phyloP scores from a whole-genome alignment of 768 basidiomycete species.

The Pulveroboletus sp. region DNA sequence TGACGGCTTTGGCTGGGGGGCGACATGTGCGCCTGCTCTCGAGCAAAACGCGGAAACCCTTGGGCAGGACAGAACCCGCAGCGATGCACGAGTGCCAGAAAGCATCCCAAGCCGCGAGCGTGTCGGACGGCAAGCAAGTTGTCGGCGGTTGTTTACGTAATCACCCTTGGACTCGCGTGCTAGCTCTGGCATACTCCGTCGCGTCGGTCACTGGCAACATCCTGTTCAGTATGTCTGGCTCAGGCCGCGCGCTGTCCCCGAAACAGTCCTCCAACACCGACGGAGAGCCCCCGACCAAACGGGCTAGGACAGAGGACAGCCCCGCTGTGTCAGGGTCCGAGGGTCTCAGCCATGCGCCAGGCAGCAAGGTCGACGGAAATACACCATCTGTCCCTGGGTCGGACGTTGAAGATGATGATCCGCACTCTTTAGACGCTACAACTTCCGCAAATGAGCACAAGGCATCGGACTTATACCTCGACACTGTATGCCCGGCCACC shows the following conservation, averaged over 20 bases:
- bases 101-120: slow-evolving; percentile 16
- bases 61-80: slow-evolving; percentile 23
- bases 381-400: slow-evolving; percentile 14
- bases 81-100: slow-evolving; percentile 18
- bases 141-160: slow-evolving; percentile 21
- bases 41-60: slow-evolving; percentile 32
- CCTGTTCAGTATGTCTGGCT: slow-evolving; percentile 12
- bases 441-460: slow-evolving; percentile 26
- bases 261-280: slow-evolving; percentile 5
- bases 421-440: slow-evolving; percentile 26
- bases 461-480: slow-evolving; percentile 88
- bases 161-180: background rate
- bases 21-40: slow-evolving; percentile 25
- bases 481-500: slow-evolving; percentile 62
- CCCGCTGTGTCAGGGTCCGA: slow-evolving; percentile 4
- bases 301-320: slow-evolving; percentile 22
- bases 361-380: slow-evolving; percentile 30
- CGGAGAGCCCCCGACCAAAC: slow-evolving; percentile 30
- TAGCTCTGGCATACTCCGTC: too few species aligned
- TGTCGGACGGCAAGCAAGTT: background rate
- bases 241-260: slow-evolving; percentile 7
- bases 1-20: slow-evolving; percentile 50
- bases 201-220: too few species aligned
- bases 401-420: slow-evolving; percentile 26
- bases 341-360: slow-evolving; percentile 29